phyloP scores from a whole-genome alignment of 2,329 filamentous ascomycete genomes.

The Aspergillus japonicus region DNA sequence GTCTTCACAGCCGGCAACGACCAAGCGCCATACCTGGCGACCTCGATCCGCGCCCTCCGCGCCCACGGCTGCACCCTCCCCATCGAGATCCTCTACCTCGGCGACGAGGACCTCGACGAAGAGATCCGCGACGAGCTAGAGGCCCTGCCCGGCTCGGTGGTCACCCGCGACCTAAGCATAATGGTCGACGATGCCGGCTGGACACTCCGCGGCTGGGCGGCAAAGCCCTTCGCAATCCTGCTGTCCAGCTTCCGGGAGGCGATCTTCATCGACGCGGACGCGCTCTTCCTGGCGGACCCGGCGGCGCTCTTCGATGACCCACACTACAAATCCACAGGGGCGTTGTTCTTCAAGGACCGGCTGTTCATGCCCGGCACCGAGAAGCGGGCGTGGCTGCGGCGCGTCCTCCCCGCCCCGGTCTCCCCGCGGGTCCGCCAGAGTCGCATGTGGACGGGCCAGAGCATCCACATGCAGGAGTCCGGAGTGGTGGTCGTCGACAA shows the following conservation, averaged over 20 bases:
- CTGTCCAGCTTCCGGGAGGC: slow-evolving; percentile 49
- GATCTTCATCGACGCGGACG: slow-evolving; percentile 50
- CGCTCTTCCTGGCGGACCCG: slow-evolving; percentile 46
- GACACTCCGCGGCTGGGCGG: slow-evolving; percentile 48
- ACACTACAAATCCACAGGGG: slow-evolving; percentile 44
- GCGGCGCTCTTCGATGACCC: slow-evolving; percentile 45
- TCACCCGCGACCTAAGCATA: slow-evolving; percentile 45
- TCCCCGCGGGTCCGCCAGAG: slow-evolving; percentile 40
- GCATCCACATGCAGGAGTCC: slow-evolving; percentile 41
- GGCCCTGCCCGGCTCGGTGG: slow-evolving; percentile 40
- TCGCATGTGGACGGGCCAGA: slow-evolving; percentile 19
- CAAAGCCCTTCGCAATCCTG: slow-evolving; percentile 49
- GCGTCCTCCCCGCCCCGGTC: slow-evolving; percentile 46
- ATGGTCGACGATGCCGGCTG: slow-evolving; percentile 49
- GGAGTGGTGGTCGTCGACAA: slow-evolving; percentile 51
- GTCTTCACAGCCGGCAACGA: slow-evolving; percentile 48
- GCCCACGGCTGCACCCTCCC: slow-evolving; percentile 18
- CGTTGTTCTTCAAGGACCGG: slow-evolving; percentile 50
- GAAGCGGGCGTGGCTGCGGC: slow-evolving; percentile 42
- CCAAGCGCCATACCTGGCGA: slow-evolving; percentile 46
- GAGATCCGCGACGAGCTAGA: slow-evolving; percentile 45
- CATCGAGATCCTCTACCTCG: slow-evolving; percentile 30
- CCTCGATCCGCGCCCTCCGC: slow-evolving; percentile 37
- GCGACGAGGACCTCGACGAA: slow-evolving; percentile 46
- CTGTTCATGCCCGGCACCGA: slow-evolving; percentile 39